A percentile compares a stretch with the other conserved stretches of the same genome.
These are phyloP conservation scores for Plasmodium gallinaceum DNA, from an alignment of 169 alveolate genomes.

Conservation along the genomic window DNA sequence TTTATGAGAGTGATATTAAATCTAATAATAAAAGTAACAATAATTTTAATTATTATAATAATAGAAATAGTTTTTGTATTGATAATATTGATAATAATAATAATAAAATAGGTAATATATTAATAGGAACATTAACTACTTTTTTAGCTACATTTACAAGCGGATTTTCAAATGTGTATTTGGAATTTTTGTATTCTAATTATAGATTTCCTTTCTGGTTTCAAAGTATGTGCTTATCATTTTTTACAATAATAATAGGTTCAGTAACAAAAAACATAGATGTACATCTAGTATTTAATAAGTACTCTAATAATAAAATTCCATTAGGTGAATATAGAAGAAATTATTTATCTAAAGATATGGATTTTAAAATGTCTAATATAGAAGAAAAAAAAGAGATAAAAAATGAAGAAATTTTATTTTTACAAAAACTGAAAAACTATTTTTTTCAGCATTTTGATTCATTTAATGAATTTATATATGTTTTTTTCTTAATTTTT, in stretches of 20 bases:
- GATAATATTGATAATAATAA: neutral
- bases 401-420: neutral
- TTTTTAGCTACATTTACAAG: constrained; percentile 48
- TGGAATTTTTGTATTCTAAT: constrained; percentile 41
- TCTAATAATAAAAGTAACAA: neutral
- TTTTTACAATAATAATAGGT: constrained; percentile 54
- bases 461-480: constrained; percentile 41
- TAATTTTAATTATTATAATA: neutral
- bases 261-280: constrained; percentile 11
- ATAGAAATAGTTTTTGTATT: neutral
- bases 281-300: neutral
- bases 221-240: constrained; percentile 47
- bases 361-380: neutral
- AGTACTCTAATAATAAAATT: neutral
- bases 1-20: too few relatives aligned
- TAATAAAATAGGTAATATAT: constrained; percentile 6
- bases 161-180: constrained; percentile 60
- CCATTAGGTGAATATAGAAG: neutral
- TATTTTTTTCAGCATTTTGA: constrained; percentile 24
- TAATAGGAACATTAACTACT: constrained; percentile 45
- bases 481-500: constrained; percentile 8
- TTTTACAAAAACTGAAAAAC: neutral
- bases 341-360: neutral
- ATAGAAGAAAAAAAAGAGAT: neutral
- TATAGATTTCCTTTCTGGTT: constrained; percentile 46